phyloP scores from a whole-genome alignment of 257 asterid species.

The Solanum pinnatisectum region DNA sequence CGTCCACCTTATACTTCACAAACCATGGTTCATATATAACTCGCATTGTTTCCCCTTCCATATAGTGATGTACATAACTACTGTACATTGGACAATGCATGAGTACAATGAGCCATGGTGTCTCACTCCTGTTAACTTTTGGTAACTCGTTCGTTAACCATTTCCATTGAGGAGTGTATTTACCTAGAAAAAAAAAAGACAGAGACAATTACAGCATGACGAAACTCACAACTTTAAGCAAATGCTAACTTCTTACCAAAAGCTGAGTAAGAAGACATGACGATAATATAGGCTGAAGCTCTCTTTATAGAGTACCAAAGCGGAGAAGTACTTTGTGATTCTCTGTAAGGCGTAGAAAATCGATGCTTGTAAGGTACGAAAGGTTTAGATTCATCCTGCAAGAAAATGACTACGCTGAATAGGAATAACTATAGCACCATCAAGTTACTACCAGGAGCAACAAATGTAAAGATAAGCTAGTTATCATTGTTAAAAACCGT shows the following conservation, averaged over 20 bases:
- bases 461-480: not conserved
- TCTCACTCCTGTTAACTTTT: slow-evolving; percentile 47
- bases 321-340: slow-evolving; percentile 49
- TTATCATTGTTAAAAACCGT: not conserved
- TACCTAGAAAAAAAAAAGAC: slow-evolving; percentile 18
- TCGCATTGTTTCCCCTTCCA: slow-evolving; percentile 70
- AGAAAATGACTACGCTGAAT: not conserved
- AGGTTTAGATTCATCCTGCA: slow-evolving; percentile 50
- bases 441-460: not conserved
- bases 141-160: slow-evolving; percentile 44
- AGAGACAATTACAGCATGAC: not conserved
- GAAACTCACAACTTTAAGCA: not conserved
- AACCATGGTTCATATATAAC: slow-evolving; percentile 49
- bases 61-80: slow-evolving; percentile 47
- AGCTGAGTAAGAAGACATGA: slow-evolving; percentile 54
- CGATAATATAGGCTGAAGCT: slow-evolving; percentile 61
- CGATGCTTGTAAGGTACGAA: slow-evolving; percentile 54
- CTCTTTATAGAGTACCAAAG: slow-evolving; percentile 64
- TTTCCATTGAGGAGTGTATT: slow-evolving; percentile 48
- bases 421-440: not conserved
- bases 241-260: slow-evolving; percentile 25
- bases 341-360: slow-evolving; percentile 31
- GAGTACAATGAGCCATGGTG: slow-evolving; percentile 53
- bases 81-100: slow-evolving; percentile 51
- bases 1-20: slow-evolving; percentile 48